A percentile compares a stretch with the other conserved stretches of the same genome.
phyloP scores from a whole-genome alignment of 2,329 filamentous ascomycete species.

The Calonectria pseudoreteaudii region DNA sequence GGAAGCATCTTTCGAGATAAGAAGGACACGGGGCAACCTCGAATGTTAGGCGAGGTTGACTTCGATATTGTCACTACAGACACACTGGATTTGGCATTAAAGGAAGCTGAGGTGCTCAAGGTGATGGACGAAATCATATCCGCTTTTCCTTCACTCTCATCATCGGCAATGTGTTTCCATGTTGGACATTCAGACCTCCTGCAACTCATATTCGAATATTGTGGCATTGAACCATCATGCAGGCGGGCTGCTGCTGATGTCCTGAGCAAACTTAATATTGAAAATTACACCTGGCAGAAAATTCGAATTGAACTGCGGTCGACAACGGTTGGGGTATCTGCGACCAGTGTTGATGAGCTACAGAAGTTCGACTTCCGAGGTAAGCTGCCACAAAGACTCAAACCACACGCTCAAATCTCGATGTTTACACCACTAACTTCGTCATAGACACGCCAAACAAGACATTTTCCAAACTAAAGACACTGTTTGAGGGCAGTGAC shows the following conservation, averaged over 20 bases:
- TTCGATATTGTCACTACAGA: constrained; percentile 95
- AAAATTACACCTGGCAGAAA: constrained; percentile 83
- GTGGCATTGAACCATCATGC: constrained; percentile 77
- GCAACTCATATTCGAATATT: constrained; percentile 90
- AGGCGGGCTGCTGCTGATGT: constrained; percentile 82
- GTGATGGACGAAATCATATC: constrained; percentile 91
- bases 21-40: constrained; percentile 82
- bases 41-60: constrained; percentile 88
- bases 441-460: constrained; percentile 64
- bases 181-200: constrained; percentile 90
- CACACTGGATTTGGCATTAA: constrained; percentile 83
- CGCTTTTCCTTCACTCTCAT: constrained; percentile 80
- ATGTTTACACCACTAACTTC: constrained; percentile 12
- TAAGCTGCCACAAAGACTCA: constrained; percentile 47
- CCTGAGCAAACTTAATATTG: constrained; percentile 87
- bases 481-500: constrained; percentile 71
- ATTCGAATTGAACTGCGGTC: constrained; percentile 85
- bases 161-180: constrained; percentile 85
- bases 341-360: constrained; percentile 91
- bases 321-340: constrained; percentile 83
- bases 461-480: constrained; percentile 69
- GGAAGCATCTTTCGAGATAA: constrained; percentile 88
- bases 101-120: constrained; percentile 94
- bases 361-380: constrained; percentile 91
- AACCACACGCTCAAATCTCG: not conserved